Conservation (phyloP, 2,329 filamentous ascomycete genomes). For the Bisporella sp. region DNA sequence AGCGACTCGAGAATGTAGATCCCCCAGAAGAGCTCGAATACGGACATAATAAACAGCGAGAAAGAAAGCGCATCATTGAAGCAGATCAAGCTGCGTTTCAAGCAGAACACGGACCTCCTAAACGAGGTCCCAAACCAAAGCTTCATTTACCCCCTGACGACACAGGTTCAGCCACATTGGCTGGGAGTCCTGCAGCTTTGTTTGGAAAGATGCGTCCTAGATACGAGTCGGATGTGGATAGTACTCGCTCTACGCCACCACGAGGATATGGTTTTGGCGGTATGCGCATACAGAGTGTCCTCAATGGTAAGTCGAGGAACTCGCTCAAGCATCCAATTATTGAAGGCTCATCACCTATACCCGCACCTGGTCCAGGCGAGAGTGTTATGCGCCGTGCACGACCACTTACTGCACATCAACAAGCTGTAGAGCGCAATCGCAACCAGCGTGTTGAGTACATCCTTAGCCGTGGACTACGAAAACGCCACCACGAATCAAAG, state of each 20-base stretch:
- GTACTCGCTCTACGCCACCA: conserved; percentile 45
- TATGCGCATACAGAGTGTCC: conserved; percentile 23
- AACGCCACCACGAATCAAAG: conserved; percentile 56
- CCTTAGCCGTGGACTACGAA: conserved; percentile 65
- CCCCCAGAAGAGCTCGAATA: conserved; percentile 62
- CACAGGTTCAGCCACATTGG: conserved; percentile 32
- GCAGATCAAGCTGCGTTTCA: conserved; percentile 53
- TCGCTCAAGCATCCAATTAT: conserved; percentile 52
- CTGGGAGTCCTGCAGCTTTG: conserved; percentile 37
- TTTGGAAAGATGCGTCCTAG: conserved; percentile 58
- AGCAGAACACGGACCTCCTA: conserved; percentile 40
- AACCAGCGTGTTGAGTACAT: conserved; percentile 77
- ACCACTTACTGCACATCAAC: conserved; percentile 73
- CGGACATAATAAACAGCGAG: conserved; percentile 65
- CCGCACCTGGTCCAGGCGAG: conserved; percentile 35
- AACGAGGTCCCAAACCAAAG: conserved; percentile 39
- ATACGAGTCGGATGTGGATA: conserved; percentile 49
- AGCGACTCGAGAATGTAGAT: conserved; percentile 67
- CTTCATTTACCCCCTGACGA: conserved; percentile 31
- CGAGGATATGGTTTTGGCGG: conserved; percentile 27
- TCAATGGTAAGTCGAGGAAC: conserved; percentile 31
- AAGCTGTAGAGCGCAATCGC: conserved; percentile 73
- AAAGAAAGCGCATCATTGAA: conserved; percentile 67
- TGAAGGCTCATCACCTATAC: conserved; percentile 54
- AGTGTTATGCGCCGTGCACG: conserved; percentile 52